Conservation (phyloP, 352 stramenopile genomes). For the Thraustochytrium striatum region DNA sequence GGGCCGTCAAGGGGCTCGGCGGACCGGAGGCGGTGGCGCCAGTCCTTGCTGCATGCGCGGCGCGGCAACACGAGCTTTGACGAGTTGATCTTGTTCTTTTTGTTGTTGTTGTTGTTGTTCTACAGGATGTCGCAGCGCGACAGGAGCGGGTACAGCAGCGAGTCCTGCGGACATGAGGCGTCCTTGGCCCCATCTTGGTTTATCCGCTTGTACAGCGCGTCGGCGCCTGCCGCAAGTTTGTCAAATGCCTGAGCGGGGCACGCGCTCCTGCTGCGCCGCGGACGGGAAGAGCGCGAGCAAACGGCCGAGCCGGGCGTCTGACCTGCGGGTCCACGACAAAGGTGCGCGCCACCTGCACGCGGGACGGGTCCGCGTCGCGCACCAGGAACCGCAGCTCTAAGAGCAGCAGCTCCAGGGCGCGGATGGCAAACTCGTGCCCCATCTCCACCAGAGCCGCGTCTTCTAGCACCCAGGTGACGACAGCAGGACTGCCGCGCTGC, state of each 20-base stretch:
- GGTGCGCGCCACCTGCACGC: background rate
- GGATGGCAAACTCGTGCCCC: background rate
- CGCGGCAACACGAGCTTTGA: too few species aligned
- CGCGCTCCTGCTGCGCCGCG: background rate
- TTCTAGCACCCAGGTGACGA: background rate
- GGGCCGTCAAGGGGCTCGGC: too few species aligned
- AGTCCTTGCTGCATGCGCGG: too few species aligned
- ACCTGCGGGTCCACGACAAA: constrained; percentile 4
- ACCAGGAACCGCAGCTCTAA: constrained; percentile 9
- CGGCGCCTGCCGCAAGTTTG: background rate
- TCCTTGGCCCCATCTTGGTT: background rate
- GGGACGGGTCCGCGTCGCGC: background rate
- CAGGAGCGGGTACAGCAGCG: background rate
- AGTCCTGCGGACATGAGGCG: constrained; percentile 18
- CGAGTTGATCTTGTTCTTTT: too few species aligned
- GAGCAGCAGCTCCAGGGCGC: background rate
- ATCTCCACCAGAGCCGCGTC: constrained; percentile 20
- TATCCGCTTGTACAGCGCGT: background rate
- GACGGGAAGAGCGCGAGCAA: background rate
- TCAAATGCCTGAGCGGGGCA: background rate
- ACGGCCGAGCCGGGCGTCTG: background rate
- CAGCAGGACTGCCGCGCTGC: background rate
- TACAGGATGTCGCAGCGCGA: constrained; percentile 1
- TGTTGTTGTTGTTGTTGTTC: too few species aligned
- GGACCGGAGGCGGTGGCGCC: too few species aligned